A percentile compares a stretch with the other conserved stretches of the same genome.
Evolutionary conservation across 345 rosid species (phyloP).

Genomic region (Eucalyptus leucophloia): DNA sequence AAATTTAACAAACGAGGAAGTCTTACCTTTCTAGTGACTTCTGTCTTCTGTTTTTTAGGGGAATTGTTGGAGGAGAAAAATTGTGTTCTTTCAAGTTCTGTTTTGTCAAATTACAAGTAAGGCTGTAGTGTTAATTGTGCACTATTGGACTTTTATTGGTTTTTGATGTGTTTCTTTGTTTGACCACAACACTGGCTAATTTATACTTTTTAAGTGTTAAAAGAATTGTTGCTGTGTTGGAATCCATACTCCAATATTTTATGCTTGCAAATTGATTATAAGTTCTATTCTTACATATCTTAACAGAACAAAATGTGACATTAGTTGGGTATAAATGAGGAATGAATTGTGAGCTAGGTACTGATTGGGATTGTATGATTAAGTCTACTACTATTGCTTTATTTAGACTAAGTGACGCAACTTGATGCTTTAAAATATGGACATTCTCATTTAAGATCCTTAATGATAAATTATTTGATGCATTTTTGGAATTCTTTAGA

Average conservation of each 20-base stretch:
- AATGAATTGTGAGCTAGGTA: background rate
- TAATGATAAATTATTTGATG: background rate
- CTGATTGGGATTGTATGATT: background rate
- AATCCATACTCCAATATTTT: background rate
- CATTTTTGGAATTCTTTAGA: background rate
- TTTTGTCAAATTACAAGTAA: background rate
- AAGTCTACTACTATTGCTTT: background rate
- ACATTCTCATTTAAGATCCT: background rate
- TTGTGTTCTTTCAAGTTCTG: too few relatives aligned
- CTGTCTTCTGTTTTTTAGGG: too few relatives aligned
- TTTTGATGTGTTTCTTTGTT: background rate
- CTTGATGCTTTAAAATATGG: background rate
- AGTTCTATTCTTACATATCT: background rate
- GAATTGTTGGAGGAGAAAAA: too few relatives aligned
- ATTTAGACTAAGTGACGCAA: background rate
- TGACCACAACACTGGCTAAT: background rate
- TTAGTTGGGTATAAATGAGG: background rate
- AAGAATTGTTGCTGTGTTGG: background rate
- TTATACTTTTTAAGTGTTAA: background rate
- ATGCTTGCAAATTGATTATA: background rate
- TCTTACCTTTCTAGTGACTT: too few relatives aligned
- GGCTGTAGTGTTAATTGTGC: background rate
- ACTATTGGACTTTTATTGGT: background rate
- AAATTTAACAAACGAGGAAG: too few relatives aligned
- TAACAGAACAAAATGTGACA: background rate